Evolutionary conservation across 225 moss, liverwort and hornwort genomes (phyloP), one percentile per base, ranked within the genome.

Genomic region (Pseudisothecium myosuroides): DNA sequence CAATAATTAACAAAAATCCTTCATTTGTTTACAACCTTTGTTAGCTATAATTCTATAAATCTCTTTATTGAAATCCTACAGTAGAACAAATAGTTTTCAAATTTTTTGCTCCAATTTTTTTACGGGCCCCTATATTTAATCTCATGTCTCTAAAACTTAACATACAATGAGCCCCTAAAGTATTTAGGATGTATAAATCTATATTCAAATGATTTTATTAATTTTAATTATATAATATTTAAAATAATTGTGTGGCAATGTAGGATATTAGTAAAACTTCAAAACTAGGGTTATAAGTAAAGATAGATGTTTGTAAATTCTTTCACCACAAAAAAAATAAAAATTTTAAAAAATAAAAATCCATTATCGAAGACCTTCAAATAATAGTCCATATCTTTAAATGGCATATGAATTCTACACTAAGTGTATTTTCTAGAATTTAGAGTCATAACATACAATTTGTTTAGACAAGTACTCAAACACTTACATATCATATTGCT

Each of bases 381-480:
- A 41, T 29, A 29, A 6, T 47, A 47, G 4, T 18, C 47, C 17
- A 74, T 29, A 10, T 18, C 6, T 47, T 29, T 29, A 43, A 3
- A 16, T 73, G 17, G 17, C 17, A 45, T 29, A 17, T 74, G 4
- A 47, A 47, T 18, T 74, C 6, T 17, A 29, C 3, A 17, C 10
- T 17, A 17, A 17, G 0, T 73, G 10, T 2, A 0, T 28, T 5
- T 2, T 15, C 0, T 43, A 0, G 43, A 72, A 43, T 27, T 72
- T 73, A 28, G 10, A 73, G 1, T 39, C 5, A 73, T 29, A 73
- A 47, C 10, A 29, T 29, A 29, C 29, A 29, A 47, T 73, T 45
- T 47, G 2, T 29, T 28, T 73, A 45, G 17, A n/a, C n/a, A n/a
- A n/a, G 27, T 3, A 16, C 5, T 16, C 10, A 29, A 3, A 29